These are phyloP conservation scores for Rhizophora mangle DNA, from an alignment of 345 rosid genomes.

Conservation along the genomic window DNA sequence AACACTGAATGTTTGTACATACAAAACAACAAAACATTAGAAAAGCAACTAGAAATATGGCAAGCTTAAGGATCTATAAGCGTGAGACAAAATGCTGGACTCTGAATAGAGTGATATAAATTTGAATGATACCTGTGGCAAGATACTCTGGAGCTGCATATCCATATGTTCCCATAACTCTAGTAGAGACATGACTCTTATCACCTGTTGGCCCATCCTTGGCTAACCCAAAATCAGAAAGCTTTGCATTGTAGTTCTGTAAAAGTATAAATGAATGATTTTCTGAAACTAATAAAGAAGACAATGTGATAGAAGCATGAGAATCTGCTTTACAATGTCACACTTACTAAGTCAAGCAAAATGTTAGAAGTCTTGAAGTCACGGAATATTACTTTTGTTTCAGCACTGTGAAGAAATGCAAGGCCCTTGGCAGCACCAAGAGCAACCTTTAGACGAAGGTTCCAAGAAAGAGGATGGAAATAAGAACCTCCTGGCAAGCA, in stretches of 20 bases:
- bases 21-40: neutral
- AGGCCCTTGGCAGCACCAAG: slow-evolving; percentile 98
- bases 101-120: neutral
- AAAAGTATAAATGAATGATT: slow-evolving; percentile 16
- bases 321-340: slow-evolving; percentile 8
- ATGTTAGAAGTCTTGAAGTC: slow-evolving; percentile 96
- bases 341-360: slow-evolving; percentile 73
- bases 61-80: too few species aligned
- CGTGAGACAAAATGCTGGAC: too few species aligned
- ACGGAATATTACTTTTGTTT: slow-evolving; percentile 80
- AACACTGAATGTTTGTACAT: neutral
- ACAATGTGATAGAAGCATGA: neutral
- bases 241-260: slow-evolving; percentile 81
- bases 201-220: slow-evolving; percentile 93
- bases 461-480: slow-evolving; percentile 86
- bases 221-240: slow-evolving; percentile 95
- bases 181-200: slow-evolving; percentile 82
- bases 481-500: slow-evolving; percentile 68
- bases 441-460: slow-evolving; percentile 63
- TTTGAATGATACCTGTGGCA: slow-evolving; percentile 53
- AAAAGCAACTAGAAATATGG: too few species aligned
- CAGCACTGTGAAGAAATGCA: slow-evolving; percentile 86
- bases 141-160: slow-evolving; percentile 98
- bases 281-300: slow-evolving; percentile 11
- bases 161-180: slow-evolving; percentile 94